phyloP scores from a whole-genome alignment of 768 basidiomycete species.

The Porphyrellus cyaneotinctus region DNA sequence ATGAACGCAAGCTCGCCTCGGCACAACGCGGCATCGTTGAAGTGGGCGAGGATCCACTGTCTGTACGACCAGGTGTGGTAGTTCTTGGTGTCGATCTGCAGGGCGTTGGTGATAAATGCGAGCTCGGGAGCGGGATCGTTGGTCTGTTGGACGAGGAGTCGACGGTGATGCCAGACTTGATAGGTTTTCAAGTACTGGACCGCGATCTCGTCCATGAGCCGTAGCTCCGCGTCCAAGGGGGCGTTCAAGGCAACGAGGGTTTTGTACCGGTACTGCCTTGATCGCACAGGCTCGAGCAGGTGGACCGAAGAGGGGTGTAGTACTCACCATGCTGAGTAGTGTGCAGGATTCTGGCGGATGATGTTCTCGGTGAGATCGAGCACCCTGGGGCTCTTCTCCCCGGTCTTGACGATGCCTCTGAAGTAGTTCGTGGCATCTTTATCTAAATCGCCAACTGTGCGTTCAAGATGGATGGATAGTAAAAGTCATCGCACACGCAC shows the following conservation, averaged over 20 bases:
- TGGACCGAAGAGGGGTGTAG: background rate
- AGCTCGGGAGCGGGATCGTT: slow-evolving; percentile 65
- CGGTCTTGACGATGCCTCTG: slow-evolving; percentile 71
- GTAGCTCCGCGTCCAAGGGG: slow-evolving; percentile 72
- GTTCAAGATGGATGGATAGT: slow-evolving; percentile 5
- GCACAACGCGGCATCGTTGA: slow-evolving; percentile 74
- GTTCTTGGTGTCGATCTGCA: slow-evolving; percentile 85
- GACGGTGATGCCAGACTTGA: slow-evolving; percentile 96
- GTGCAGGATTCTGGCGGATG: slow-evolving; percentile 90
- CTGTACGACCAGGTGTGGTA: slow-evolving; percentile 99
- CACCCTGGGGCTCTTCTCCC: slow-evolving; percentile 77
- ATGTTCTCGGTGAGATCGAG: slow-evolving; percentile 85
- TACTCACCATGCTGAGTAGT: slow-evolving; percentile 91
- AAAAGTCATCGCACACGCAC: slow-evolving; percentile 45
- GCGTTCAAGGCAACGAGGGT: slow-evolving; percentile 68
- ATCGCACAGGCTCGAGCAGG: background rate
- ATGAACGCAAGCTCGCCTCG: slow-evolving; percentile 69
- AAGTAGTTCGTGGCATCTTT: slow-evolving; percentile 93
- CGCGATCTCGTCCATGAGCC: slow-evolving; percentile 84
- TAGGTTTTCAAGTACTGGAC: slow-evolving; percentile 87
- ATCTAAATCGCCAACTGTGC: slow-evolving; percentile 47
- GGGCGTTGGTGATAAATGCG: slow-evolving; percentile 67
- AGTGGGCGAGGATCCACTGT: slow-evolving; percentile 89
- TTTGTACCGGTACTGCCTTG: slow-evolving; percentile 95
- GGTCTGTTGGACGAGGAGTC: slow-evolving; percentile 61